Base-by-base conservation (phyloP, 2,329 filamentous ascomycete genomes). In the Pseudogymnoascus pannorum region DNA sequence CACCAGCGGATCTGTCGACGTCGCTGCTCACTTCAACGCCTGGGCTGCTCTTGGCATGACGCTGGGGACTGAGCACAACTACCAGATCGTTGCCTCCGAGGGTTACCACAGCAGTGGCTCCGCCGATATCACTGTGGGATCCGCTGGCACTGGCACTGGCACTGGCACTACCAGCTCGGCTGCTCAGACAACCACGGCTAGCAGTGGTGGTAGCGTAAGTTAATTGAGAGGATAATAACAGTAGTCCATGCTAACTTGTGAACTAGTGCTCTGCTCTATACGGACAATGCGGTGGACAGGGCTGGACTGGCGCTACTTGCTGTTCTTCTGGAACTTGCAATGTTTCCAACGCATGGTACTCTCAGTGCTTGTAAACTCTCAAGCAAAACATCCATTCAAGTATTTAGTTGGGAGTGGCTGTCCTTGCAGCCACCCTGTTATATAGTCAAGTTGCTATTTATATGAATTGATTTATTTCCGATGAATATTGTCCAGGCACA, bases 1-100 rank as follows among this genome's bases (percentile, higher is more conserved):
- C 57, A 73, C 75, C 22, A 73, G 75, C 60, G 82, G 81, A 3
- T 79, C 77, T 5, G 77, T 85, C 63, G 79, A 76, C 36, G 75
- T 75, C 1, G 72, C 69, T 22, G 78, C 76, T 64, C 81, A 83
- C 69, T 83, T 84, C 66, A 74, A 79, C 65, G 80, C 80, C 6
- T 84, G 81, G 81, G 69, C 70, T 18, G 72, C 73, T 36, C 67
- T 70, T n/a, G 81, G 81, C 3, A 70, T 82, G 69, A 74, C 71
- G 24, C 68, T 84, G 9, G 81, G 81, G 2, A 73, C 36, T 6
- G 24, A 65, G 38, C 74, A 76, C 65, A 73, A 83, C 70, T 84
- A 84, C 69, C 76, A 79, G 74, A 81, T 84, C 63, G 71, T 83
- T 18, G 81, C 81, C 12, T 79, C 78, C 0, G 81, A 83, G 70